Conservation (phyloP, 2,329 filamentous ascomycete species). For the Phyllosticta paracitricarpa region DNA sequence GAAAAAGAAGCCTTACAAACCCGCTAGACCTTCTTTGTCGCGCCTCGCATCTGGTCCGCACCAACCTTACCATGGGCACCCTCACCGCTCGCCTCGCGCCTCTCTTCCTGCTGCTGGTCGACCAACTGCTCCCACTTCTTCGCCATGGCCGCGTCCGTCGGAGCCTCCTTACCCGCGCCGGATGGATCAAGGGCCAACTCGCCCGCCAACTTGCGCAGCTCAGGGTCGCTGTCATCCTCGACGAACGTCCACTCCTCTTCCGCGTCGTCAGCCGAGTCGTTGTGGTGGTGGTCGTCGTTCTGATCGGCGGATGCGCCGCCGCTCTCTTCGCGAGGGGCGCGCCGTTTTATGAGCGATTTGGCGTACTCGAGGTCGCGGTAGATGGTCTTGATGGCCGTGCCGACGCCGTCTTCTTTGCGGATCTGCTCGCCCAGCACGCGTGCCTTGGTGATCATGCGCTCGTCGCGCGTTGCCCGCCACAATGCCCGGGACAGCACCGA, state of each 20-base stretch:
- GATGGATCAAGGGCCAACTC: neutral
- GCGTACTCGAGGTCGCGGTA: slow-evolving; percentile 95
- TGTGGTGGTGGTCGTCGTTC: slow-evolving; percentile 10
- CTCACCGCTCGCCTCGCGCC: neutral
- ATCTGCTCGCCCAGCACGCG: slow-evolving; percentile 75
- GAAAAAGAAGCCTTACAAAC: neutral
- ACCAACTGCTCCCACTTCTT: neutral
- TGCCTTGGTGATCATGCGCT: slow-evolving; percentile 86
- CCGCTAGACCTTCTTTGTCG: neutral
- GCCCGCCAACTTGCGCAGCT: slow-evolving; percentile 11
- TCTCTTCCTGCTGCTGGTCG: neutral
- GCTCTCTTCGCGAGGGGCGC: neutral
- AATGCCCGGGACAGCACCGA: slow-evolving; percentile 74
- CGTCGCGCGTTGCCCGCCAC: slow-evolving; percentile 83
- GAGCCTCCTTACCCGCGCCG: neutral
- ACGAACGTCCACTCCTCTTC: slow-evolving; percentile 90
- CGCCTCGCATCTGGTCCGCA: neutral
- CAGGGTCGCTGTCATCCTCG: slow-evolving; percentile 48
- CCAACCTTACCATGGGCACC: neutral
- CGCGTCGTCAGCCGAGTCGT: slow-evolving; percentile 43
- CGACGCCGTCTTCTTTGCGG: slow-evolving; percentile 83
- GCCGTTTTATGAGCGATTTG: slow-evolving; percentile 60
- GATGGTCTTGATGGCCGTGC: slow-evolving; percentile 78
- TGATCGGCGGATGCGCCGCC: neutral
- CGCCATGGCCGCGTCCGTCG: neutral